Percentiles rank a stretch among this genome's conserved stretches.
Conservation (phyloP, 805 yeast genomes). For the Starmerella stigmatis region DNA sequence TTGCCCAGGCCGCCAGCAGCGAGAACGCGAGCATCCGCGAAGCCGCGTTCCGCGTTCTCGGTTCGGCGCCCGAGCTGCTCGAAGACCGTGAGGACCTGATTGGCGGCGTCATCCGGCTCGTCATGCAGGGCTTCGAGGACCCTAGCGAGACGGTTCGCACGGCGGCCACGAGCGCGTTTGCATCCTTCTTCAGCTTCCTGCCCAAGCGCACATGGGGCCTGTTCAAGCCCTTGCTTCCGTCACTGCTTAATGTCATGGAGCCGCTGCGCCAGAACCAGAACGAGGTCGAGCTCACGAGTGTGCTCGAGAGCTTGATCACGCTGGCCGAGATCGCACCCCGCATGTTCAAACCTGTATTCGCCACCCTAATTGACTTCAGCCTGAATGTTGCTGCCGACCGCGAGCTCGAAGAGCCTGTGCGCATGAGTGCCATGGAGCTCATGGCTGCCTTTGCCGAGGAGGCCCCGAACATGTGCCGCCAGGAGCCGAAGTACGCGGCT, state of each 20-base stretch:
- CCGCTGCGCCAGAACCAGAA: constrained; percentile 69
- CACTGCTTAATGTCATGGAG: constrained; percentile 75
- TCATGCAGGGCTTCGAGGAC: constrained; percentile 74
- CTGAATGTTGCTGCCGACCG: constrained; percentile 71
- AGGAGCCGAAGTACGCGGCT: constrained; percentile 59
- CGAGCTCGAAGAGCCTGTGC: constrained; percentile 66
- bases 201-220: constrained; percentile 72
- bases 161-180: constrained; percentile 86
- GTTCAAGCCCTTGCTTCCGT: constrained; percentile 71
- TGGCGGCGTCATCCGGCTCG: constrained; percentile 48
- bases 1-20: constrained; percentile 45
- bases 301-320: constrained; percentile 81
- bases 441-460: constrained; percentile 85
- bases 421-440: constrained; percentile 80
- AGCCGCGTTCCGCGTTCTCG: constrained; percentile 78
- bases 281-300: constrained; percentile 71
- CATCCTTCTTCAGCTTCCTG: constrained; percentile 70
- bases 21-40: constrained; percentile 65
- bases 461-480: constrained; percentile 89
- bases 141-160: constrained; percentile 72
- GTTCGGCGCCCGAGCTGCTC: constrained; percentile 72
- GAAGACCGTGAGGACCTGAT: constrained; percentile 42
- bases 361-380: constrained; percentile 75
- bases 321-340: constrained; percentile 90
- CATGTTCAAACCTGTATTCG: constrained; percentile 83